phyloP scores from a whole-genome alignment of 1,284 basidiomycete genomes.

The Leccinum angustisporum region DNA sequence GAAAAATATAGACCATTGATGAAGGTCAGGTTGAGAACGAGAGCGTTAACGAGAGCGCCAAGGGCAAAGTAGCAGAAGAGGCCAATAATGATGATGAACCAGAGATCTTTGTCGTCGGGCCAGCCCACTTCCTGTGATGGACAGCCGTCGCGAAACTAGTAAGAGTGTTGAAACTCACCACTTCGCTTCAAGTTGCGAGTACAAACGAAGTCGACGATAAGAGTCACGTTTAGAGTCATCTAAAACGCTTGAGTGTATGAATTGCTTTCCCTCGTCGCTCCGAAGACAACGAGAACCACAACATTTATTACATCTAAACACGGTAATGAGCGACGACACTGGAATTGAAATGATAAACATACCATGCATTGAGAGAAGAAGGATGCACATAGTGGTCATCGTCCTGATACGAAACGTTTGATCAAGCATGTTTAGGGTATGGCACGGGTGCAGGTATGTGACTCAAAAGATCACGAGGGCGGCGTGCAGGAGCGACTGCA shows the following conservation, averaged over 20 bases:
- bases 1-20: no score
- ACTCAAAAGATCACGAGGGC: no score
- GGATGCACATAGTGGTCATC: constrained; percentile 64
- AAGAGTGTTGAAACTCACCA: constrained; percentile 42
- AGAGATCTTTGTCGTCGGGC: no score
- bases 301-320: constrained; percentile 69
- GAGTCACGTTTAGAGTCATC: constrained; percentile 75
- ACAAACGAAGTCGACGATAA: constrained; percentile 60
- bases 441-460: no score
- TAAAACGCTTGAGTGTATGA: constrained; percentile 76
- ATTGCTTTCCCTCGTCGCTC: constrained; percentile 66
- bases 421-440: constrained; percentile 41
- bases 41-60: no score
- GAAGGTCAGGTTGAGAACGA: no score
- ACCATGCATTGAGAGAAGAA: constrained; percentile 70
- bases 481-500: no score
- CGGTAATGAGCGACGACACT: not conserved
- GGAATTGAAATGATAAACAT: constrained; percentile 18
- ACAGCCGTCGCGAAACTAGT: not conserved
- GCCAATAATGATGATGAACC: no score
- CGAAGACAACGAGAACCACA: constrained; percentile 61
- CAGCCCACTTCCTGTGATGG: constrained; percentile 46
- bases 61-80: no score
- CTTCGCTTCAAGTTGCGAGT: constrained; percentile 68
- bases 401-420: constrained; percentile 61